Conservation (phyloP, 78 protist genomes). For the Planoprotostelium fungivorum region DNA sequence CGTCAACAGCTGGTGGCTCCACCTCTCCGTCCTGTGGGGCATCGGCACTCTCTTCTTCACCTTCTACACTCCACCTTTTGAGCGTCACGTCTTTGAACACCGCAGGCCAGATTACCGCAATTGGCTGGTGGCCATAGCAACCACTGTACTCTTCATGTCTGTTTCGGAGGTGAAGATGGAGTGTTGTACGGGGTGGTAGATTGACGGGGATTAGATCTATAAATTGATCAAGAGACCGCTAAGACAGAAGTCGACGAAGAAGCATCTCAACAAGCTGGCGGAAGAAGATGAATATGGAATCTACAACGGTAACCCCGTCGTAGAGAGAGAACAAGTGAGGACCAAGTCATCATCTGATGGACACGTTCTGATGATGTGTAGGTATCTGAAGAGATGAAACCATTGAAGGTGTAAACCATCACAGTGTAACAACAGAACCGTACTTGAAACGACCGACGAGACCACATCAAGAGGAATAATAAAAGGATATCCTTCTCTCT, state of each 20-base stretch:
- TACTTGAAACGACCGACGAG: no score
- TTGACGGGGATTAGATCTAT: not conserved
- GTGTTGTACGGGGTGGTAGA: not conserved
- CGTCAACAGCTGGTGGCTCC: not conserved
- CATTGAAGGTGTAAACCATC: no score
- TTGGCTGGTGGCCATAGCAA: not conserved
- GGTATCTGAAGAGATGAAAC: no score
- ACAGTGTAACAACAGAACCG: no score
- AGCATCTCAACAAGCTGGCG: not conserved
- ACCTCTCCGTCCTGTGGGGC: not conserved
- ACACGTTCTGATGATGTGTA: no score
- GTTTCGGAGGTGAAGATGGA: not conserved
- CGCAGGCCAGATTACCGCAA: not conserved
- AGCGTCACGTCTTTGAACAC: not conserved
- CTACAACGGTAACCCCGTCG: no score
- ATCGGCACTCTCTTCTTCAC: not conserved
- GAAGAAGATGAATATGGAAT: not conserved
- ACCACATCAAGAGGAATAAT: no score
- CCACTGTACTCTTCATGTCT: not conserved
- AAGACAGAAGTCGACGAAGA: not conserved
- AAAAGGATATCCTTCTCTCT: no score
- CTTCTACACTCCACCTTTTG: not conserved
- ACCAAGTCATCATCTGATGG: no score
- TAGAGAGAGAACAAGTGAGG: no score
- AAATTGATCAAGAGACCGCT: not conserved